Percentiles rank a stretch among this genome's conserved stretches.
These are phyloP conservation scores for Eutypa lata DNA, from an alignment of 2,329 filamentous ascomycete species.

Conservation along the genomic window DNA sequence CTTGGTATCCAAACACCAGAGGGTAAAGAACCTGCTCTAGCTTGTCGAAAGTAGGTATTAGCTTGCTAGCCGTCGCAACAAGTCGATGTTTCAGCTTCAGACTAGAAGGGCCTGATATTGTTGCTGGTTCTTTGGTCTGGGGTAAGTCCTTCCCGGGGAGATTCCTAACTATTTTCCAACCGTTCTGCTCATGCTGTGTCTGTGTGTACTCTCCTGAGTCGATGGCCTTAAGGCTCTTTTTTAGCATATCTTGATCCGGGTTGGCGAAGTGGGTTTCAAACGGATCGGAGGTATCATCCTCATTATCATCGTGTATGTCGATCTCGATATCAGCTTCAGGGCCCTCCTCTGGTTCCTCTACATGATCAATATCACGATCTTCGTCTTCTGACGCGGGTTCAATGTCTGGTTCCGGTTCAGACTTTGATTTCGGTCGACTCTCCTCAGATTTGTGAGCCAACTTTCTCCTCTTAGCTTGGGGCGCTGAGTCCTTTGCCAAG, in stretches of 20 bases:
- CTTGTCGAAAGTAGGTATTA: constrained; percentile 55
- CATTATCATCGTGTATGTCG: constrained; percentile 43
- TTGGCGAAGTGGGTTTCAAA: constrained; percentile 79
- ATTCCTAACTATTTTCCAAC: constrained; percentile 46
- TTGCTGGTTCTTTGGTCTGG: constrained; percentile 30
- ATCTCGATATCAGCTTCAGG: constrained; percentile 30
- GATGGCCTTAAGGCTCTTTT: constrained; percentile 48
- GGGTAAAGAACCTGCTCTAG: constrained; percentile 65
- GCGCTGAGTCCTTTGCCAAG: constrained; percentile 43
- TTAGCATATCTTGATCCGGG: constrained; percentile 60
- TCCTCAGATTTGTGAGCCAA: constrained; percentile 36
- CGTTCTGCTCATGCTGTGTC: constrained; percentile 42
- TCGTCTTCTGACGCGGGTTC: constrained; percentile 31
- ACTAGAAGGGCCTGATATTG: constrained; percentile 39
- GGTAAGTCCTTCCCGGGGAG: constrained; percentile 39
- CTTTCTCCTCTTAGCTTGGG: constrained; percentile 56
- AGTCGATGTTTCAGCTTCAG: constrained; percentile 71
- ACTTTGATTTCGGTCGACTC: constrained; percentile 17
- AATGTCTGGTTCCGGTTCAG: constrained; percentile 23
- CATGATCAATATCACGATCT: constrained; percentile 38
- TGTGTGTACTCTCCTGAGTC: constrained; percentile 50
- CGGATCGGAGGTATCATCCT: constrained; percentile 59
- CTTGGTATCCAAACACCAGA: constrained; percentile 77
- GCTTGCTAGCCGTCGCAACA: constrained; percentile 48
- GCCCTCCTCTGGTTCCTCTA: constrained; percentile 49